Percentiles rank a stretch among this genome's conserved stretches.
Conservation (phyloP, 2,329 filamentous ascomycete species). For the Sarocladium kiliense region DNA sequence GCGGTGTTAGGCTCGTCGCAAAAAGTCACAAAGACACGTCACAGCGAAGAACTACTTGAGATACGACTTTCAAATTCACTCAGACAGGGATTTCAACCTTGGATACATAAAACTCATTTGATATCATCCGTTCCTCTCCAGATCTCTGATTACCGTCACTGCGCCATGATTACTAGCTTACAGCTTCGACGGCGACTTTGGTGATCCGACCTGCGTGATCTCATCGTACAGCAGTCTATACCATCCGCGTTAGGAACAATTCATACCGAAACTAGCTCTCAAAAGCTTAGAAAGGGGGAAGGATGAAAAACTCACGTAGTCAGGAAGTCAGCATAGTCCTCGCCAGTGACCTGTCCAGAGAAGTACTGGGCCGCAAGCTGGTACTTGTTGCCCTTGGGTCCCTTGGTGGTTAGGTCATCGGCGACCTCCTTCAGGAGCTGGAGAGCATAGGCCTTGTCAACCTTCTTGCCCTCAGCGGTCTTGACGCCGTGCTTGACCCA, state of each 20-base stretch:
- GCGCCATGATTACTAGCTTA: slow-evolving; percentile 26
- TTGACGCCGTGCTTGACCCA: slow-evolving; percentile 72
- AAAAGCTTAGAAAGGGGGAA: no score
- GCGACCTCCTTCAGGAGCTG: slow-evolving; percentile 83
- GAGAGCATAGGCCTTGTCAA: slow-evolving; percentile 89
- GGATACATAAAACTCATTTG: no score
- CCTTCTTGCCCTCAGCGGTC: slow-evolving; percentile 82
- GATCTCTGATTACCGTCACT: not conserved
- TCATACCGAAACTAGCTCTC: no score
- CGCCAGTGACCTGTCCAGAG: slow-evolving; percentile 84
- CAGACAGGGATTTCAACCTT: no score
- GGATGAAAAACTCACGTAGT: slow-evolving; percentile 57
- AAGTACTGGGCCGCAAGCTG: slow-evolving; percentile 90
- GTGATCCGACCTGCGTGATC: slow-evolving; percentile 68
- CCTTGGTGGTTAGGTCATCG: slow-evolving; percentile 67
- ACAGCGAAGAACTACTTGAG: no score
- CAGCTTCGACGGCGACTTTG: slow-evolving; percentile 58
- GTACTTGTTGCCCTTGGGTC: slow-evolving; percentile 85
- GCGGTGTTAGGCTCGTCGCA: no score
- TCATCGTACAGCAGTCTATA: slow-evolving; percentile 77
- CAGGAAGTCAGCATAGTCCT: slow-evolving; percentile 96
- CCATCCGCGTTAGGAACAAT: no score
- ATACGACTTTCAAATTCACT: no score
- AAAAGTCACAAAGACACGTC: no score
- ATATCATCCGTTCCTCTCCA: not conserved